Evolutionary conservation across 805 yeast species (phyloP), one percentile per base, ranked within the genome.

Genomic region (Wickerhamomyces ciferrii): DNA sequence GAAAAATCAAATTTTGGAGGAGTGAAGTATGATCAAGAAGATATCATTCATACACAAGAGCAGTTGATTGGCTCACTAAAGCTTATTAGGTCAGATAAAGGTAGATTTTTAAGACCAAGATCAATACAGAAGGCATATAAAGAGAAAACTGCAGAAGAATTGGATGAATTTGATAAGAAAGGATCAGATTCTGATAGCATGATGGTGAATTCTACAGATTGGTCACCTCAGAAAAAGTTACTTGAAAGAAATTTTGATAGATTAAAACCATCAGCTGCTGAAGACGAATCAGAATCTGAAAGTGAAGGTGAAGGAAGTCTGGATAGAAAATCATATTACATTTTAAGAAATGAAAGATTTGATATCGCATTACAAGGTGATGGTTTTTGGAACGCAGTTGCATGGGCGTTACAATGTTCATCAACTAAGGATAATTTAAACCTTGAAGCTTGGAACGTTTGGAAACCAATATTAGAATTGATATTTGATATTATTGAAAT

Each of bases 391-490:
- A 46, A 45, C 5, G 64, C 59, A 1, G 53, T 62, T 14, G 41
- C 52, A 31, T 66, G 68, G 69, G 63, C 60, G 0, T 47, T 66
- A 25, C 53, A 54, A 24, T 61, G 66, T 41, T 53, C 65, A 2
- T 42, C 50, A n/a, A 48, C 54, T 0, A 46, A 45, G 9, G 45
- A 50, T 5, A 35, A 43, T 3, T 39, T 44, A 0, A 46, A 45
- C 25, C 47, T 39, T 15, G 49, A 48, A 38, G 49, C 50, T 15
- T 56, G 54, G 56, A 40, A 50, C 29, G 53, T 53, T 45, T 58
- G 62, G 63, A 25, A 43, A n/a, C 52, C 53, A 10, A 31, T 58
- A 1, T 25, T 59, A 9, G 27, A 17, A 10, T 21, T 55, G 2
- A 48, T 61, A 2, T 23, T 59, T 5, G 55, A 53, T 31, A 55